These are phyloP conservation scores for Rhizophlyctis rosea DNA, from an alignment of 192 early-diverging fungal species.

Conservation along the genomic window DNA sequence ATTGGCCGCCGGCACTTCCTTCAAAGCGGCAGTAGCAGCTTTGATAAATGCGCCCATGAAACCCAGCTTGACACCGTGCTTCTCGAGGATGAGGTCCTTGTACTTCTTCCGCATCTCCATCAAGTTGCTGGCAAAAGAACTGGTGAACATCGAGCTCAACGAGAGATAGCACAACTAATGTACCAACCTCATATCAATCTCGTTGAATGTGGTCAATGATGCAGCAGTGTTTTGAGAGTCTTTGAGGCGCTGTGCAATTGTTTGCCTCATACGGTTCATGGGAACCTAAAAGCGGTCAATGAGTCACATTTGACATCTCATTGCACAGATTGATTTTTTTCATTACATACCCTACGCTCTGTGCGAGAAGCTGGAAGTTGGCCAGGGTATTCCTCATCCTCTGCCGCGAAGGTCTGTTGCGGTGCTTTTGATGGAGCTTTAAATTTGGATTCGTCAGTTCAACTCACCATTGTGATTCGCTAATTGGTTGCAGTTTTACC, in stretches of 20 bases:
- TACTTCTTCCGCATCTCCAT: conserved; percentile 88
- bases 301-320: too few relatives aligned
- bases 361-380: conserved; percentile 30
- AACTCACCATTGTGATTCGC: too few relatives aligned
- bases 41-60: conserved; percentile 99
- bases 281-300: conserved; percentile 73
- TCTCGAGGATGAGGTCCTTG: conserved; percentile 92
- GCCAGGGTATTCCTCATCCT: conserved; percentile 27
- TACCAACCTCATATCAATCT: conserved; percentile 90
- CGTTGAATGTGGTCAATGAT: conserved; percentile 98
- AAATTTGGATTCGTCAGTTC: too few relatives aligned
- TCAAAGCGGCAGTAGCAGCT: conserved; percentile 79
- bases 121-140: conserved; percentile 57
- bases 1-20: conserved; percentile 91
- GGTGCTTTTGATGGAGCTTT: conserved; percentile 2
- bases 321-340: too few relatives aligned
- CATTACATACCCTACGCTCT: conserved; percentile 28
- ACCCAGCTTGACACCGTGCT: conserved; percentile 94
- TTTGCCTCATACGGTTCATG: conserved; percentile 97
- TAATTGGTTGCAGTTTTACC: too few relatives aligned
- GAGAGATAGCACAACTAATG: not conserved
- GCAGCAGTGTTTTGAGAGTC: conserved; percentile 96
- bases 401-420: not conserved
- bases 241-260: conserved; percentile 93
- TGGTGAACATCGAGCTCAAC: not conserved